A percentile compares a stretch with the other conserved stretches of the same genome.
These are phyloP conservation scores for Acer saccharum DNA, from an alignment of 345 rosid genomes.

Conservation along the genomic window DNA sequence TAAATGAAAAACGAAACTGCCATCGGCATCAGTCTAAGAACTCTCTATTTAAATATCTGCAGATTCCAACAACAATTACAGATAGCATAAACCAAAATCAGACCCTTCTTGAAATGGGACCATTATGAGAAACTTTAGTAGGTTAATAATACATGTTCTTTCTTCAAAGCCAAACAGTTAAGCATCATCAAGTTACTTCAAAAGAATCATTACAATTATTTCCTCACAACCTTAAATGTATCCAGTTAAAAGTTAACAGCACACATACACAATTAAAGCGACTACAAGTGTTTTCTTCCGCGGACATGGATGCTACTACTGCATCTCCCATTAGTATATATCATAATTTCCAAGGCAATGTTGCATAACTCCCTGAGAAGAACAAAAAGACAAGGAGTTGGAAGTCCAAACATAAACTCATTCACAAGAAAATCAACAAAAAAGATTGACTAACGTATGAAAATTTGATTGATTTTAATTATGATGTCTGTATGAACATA, in stretches of 20 bases:
- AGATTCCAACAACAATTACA: background rate
- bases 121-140: no score
- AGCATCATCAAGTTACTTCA: no score
- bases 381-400: background rate
- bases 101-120: background rate
- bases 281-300: constrained; percentile 11
- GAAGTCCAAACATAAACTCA: background rate
- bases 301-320: constrained; percentile 14
- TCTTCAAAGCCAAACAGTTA: no score
- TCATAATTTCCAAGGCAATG: constrained; percentile 34
- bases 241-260: no score
- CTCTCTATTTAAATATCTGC: no score
- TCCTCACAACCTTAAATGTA: no score
- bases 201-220: no score
- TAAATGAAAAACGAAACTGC: background rate
- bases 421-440: background rate
- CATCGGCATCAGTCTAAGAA: background rate
- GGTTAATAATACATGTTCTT: no score
- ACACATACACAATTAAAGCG: constrained; percentile 1
- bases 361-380: constrained; percentile 42
- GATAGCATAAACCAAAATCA: background rate
- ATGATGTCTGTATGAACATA: no score
- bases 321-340: constrained; percentile 27
- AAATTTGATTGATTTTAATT: background rate
- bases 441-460: background rate